Evolutionary conservation across 768 basidiomycete species (phyloP), one percentile per base, ranked within the genome.

Genomic region (Tulasnella sp.): DNA sequence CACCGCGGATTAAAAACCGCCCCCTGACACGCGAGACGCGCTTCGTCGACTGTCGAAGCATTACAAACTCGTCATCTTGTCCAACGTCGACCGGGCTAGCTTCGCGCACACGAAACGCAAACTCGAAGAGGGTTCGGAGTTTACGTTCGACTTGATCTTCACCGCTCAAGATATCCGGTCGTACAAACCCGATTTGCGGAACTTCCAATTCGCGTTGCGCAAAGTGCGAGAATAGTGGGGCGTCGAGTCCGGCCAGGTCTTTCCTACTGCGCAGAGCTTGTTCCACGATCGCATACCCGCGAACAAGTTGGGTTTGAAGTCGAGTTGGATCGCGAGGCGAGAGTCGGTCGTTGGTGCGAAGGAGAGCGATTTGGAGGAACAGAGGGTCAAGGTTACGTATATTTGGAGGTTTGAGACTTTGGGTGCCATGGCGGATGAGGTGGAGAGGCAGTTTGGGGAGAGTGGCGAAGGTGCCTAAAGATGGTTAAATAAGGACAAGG

Each of bases 211-310:
- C 31, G 86, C 85, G 52, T 82, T 91, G 39, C 83, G 85, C 72
- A 85, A 83, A 15, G 84, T 87, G 19, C 81, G 81, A 45, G 80
- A 83, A 6, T 82, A 89, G 67, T 80, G 79, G 74, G 79, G 81
- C 34, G 79, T 83, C 19, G 76, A 79, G 80, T 80, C 81, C 78
- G 87, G 87, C 81, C 83, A 87, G 77, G 88, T 91, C 8, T 84
- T 93, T 37, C 85, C 88, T 69, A 90, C 91, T 5, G 91, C 92
- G 22, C 88, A 90, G 79, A 91, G 90, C 77, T 80, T 91, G 77
- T 82, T 80, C 29, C 91, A 92, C 78, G 92, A 93, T 80, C 87
- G 91, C 78, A 85, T 85, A 34, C 89, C 92, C 0, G 89, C 91
- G 45, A 86, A 83, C 77, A 81, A 83, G 80, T 82, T 88, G 22